phyloP scores from a whole-genome alignment of 768 basidiomycete genomes.

The Amanita polypyramis region DNA sequence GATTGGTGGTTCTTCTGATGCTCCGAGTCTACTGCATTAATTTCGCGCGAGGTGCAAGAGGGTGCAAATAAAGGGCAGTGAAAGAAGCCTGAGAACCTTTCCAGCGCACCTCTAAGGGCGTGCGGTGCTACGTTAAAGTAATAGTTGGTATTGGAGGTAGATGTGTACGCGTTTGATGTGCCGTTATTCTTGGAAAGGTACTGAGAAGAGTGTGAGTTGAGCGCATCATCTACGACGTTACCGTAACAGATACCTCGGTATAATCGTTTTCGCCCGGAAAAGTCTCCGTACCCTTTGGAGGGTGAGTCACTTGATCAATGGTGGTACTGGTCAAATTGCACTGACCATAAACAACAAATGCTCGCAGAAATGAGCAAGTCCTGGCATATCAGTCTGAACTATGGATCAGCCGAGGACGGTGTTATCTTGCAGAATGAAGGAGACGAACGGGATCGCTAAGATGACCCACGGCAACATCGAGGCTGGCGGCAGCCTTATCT shows the following conservation, averaged over 20 bases:
- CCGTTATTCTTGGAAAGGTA: slow-evolving; percentile 79
- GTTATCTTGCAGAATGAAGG: not conserved
- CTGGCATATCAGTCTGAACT: slow-evolving; percentile 74
- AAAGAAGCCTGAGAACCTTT: slow-evolving; percentile 81
- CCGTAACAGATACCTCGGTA: slow-evolving; percentile 51
- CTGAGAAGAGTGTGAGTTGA: slow-evolving; percentile 23
- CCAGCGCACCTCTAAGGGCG: slow-evolving; percentile 57
- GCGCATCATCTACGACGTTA: not conserved
- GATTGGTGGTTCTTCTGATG: slow-evolving; percentile 92
- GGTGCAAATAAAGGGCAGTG: slow-evolving; percentile 84
- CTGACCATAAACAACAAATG: slow-evolving; percentile 92
- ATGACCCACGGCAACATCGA: slow-evolving; percentile 94
- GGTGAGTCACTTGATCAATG: not conserved
- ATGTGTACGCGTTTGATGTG: slow-evolving; percentile 85
- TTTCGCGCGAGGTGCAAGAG: slow-evolving; percentile 79
- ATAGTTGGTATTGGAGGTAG: slow-evolving; percentile 87
- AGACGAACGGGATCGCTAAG: slow-evolving; percentile 77
- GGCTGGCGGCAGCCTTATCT: slow-evolving; percentile 90
- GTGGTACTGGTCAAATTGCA: slow-evolving; percentile 3
- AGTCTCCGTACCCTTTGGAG: slow-evolving; percentile 59
- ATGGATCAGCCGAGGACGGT: slow-evolving; percentile 4
- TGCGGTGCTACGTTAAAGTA: slow-evolving; percentile 62
- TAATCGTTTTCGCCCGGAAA: slow-evolving; percentile 95
- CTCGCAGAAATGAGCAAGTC: slow-evolving; percentile 92
- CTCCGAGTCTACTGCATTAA: slow-evolving; percentile 95